These are phyloP conservation scores for Didymella pinodella DNA, from an alignment of 2,329 filamentous ascomycete species.

Conservation along the genomic window DNA sequence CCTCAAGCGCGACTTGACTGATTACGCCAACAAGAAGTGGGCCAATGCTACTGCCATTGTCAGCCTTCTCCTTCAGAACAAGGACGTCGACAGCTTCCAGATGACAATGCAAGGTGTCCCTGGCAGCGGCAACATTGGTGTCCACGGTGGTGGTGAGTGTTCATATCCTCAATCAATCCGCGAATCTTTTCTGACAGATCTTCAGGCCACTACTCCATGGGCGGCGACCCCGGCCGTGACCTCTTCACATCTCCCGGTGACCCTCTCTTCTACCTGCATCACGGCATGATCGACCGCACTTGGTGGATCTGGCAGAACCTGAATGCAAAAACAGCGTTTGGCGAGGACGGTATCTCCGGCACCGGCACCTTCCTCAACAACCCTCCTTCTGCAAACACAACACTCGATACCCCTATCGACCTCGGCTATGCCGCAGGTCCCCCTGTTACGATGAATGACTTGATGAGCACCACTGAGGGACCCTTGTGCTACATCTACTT, in stretches of 20 bases:
- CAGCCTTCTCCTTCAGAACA: conserved; percentile 32
- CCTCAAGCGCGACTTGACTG: conserved; percentile 37
- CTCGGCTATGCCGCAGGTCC: conserved; percentile 48
- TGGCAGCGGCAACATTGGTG: conserved; percentile 35
- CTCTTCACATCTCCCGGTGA: conserved; percentile 41
- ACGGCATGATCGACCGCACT: conserved; percentile 54
- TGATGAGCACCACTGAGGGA: conserved; percentile 45
- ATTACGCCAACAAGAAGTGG: conserved; percentile 34
- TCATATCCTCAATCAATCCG: conserved; percentile 11
- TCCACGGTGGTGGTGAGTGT: conserved; percentile 39
- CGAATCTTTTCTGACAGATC: conserved; percentile 49
- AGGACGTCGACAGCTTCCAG: conserved; percentile 41
- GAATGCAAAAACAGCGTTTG: conserved; percentile 47
- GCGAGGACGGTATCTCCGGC: conserved; percentile 49
- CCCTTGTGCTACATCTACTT: conserved; percentile 49
- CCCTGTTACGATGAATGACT: conserved; percentile 32
- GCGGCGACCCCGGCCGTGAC: conserved; percentile 51
- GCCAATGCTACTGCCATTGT: conserved; percentile 35
- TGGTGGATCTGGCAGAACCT: conserved; percentile 55
- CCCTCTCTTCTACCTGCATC: conserved; percentile 58
- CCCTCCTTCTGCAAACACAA: conserved; percentile 56
- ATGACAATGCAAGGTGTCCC: conserved; percentile 44
- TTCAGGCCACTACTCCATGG: conserved; percentile 57
- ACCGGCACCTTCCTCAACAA: conserved; percentile 56
- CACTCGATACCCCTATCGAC: conserved; percentile 54